Conservation (phyloP, 192 early-diverging fungal species). For the Pilobolus umbonatus region DNA sequence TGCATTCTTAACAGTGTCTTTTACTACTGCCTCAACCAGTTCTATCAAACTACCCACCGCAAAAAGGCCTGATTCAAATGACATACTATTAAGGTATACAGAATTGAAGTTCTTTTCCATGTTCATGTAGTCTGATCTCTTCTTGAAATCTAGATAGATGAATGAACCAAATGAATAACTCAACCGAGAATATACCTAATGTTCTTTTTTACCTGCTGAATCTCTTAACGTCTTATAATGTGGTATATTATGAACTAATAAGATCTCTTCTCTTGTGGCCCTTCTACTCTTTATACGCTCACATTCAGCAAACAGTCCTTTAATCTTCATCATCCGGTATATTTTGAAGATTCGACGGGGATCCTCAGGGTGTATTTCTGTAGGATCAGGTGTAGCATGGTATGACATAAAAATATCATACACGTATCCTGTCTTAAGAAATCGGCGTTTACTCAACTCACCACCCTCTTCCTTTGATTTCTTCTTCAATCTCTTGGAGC, state of each 20-base stretch:
- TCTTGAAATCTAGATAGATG: not conserved
- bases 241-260: constrained; percentile 46
- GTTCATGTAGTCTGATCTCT: constrained; percentile 7
- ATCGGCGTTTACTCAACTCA: not conserved
- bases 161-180: not conserved
- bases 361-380: constrained; percentile 70
- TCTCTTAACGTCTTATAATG: constrained; percentile 41
- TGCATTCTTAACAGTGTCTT: constrained; percentile 62
- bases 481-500: not conserved
- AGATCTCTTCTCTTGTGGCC: constrained; percentile 45
- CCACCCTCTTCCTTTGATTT: not conserved
- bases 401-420: constrained; percentile 63
- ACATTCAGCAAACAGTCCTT: constrained; percentile 45
- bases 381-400: constrained; percentile 52
- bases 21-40: constrained; percentile 64
- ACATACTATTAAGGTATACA: constrained; percentile 64
- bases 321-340: constrained; percentile 43
- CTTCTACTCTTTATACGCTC: constrained; percentile 38
- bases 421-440: constrained; percentile 42
- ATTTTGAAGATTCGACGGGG: constrained; percentile 70
- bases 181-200: not conserved
- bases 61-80: constrained; percentile 59
- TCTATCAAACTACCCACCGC: constrained; percentile 75
- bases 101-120: constrained; percentile 51
- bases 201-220: constrained; percentile 47